These are phyloP conservation scores for Populus tremula DNA, from an alignment of 345 rosid species.

Conservation along the genomic window DNA sequence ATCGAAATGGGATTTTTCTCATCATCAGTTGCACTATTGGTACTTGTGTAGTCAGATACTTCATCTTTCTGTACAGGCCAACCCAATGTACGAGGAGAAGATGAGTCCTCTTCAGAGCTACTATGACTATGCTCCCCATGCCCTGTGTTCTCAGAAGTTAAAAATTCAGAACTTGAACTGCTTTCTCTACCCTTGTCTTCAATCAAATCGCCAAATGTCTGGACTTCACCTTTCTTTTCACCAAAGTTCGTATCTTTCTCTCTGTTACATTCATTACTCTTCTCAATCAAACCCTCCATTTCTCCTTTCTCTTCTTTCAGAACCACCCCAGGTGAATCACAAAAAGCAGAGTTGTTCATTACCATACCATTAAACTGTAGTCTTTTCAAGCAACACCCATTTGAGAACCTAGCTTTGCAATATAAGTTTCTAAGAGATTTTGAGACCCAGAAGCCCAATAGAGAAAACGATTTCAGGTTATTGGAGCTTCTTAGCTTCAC, in stretches of 20 bases:
- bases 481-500: constrained; percentile 22
- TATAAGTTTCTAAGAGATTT: constrained; percentile 36
- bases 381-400: constrained; percentile 38
- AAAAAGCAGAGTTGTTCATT: constrained; percentile 47
- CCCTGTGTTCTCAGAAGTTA: constrained; percentile 57
- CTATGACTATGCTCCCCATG: constrained; percentile 59
- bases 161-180: constrained; percentile 72
- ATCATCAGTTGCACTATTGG: constrained; percentile 24
- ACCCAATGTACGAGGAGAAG: constrained; percentile 52
- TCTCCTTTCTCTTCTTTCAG: constrained; percentile 29
- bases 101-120: constrained; percentile 55
- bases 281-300: constrained; percentile 48
- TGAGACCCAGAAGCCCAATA: constrained; percentile 36
- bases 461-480: constrained; percentile 20
- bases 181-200: constrained; percentile 59
- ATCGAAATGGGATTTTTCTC: constrained; percentile 33
- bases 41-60: constrained; percentile 45
- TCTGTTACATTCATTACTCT: constrained; percentile 26
- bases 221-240: constrained; percentile 31
- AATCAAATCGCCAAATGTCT: constrained; percentile 49
- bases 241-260: constrained; percentile 23
- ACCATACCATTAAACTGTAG: constrained; percentile 35
- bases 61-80: constrained; percentile 44
- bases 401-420: constrained; percentile 29
- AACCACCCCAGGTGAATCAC: constrained; percentile 32